These are phyloP conservation scores for Pyrrhoderma lamaoense DNA, from an alignment of 1,284 basidiomycete species.

Conservation along the genomic window DNA sequence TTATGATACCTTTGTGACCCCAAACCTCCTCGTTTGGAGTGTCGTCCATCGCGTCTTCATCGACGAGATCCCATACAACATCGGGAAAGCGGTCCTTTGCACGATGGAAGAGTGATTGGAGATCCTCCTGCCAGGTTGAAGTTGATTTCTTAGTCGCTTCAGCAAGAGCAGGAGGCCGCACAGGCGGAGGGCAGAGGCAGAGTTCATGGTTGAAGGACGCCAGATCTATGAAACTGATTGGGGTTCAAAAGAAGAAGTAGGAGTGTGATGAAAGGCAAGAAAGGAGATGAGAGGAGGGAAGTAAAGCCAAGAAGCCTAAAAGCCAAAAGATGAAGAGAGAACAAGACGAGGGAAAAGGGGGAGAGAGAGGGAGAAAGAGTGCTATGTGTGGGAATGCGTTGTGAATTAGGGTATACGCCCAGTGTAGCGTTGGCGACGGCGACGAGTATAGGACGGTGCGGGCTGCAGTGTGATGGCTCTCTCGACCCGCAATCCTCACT, in stretches of 20 bases:
- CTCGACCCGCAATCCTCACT: too few species aligned
- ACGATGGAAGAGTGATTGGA: slow-evolving; percentile 66
- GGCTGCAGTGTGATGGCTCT: too few species aligned
- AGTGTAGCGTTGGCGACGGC: too few species aligned
- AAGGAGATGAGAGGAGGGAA: too few species aligned
- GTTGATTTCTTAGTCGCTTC: slow-evolving; percentile 61
- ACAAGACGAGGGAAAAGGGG: slow-evolving; percentile 2
- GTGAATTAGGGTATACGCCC: too few species aligned
- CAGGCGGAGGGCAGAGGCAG: slow-evolving; percentile 15
- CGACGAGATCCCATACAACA: slow-evolving; percentile 77
- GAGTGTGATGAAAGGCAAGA: too few species aligned
- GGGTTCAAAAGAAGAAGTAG: too few species aligned
- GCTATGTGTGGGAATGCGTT: too few species aligned
- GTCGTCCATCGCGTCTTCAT: slow-evolving; percentile 41
- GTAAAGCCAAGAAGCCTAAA: not conserved
- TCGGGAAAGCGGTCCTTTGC: slow-evolving; percentile 88
- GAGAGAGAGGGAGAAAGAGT: too few species aligned
- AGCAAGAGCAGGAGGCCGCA: slow-evolving; percentile 47
- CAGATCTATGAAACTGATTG: too few species aligned
- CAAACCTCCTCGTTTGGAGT: slow-evolving; percentile 56
- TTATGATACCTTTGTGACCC: slow-evolving; percentile 76
- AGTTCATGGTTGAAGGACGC: too few species aligned
- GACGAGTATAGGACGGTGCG: too few species aligned
- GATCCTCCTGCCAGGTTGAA: slow-evolving; percentile 66
- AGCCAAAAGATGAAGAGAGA: slow-evolving; percentile 1